Percentiles rank a stretch among this genome's conserved stretches.
These are phyloP conservation scores for Nectriaceae sp. DNA, from an alignment of 2,329 filamentous ascomycete genomes.

Conservation along the genomic window DNA sequence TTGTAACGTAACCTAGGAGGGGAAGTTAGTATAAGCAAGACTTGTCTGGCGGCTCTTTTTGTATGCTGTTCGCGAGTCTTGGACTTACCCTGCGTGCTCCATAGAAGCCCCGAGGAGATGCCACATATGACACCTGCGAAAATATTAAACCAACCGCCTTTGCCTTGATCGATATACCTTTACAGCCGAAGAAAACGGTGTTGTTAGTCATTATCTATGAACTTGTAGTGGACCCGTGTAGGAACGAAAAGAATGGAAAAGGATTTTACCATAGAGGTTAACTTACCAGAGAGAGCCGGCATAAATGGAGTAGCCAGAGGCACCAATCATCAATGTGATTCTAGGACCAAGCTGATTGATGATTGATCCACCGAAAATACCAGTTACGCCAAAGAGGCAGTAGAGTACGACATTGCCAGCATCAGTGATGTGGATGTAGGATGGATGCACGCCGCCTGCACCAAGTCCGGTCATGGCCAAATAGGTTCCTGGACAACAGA, in stretches of 20 bases:
- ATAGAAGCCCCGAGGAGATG: slow-evolving; percentile 3
- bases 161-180: slow-evolving; percentile 12
- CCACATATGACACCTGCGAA: slow-evolving; percentile 3
- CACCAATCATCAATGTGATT: slow-evolving; percentile 9
- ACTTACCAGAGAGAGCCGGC: slow-evolving; percentile 9
- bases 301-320: slow-evolving; percentile 11
- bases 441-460: slow-evolving; percentile 19
- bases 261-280: neutral
- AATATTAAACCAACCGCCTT: slow-evolving; percentile 5
- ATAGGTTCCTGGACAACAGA: slow-evolving; percentile 25
- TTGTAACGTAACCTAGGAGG: neutral
- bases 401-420: slow-evolving; percentile 18
- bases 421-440: slow-evolving; percentile 15
- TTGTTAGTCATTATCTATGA: too few species aligned
- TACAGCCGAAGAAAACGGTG: too few species aligned
- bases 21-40: too few species aligned
- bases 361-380: slow-evolving; percentile 16
- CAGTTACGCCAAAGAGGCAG: slow-evolving; percentile 13
- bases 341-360: slow-evolving; percentile 16
- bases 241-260: too few species aligned
- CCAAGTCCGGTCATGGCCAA: slow-evolving; percentile 25
- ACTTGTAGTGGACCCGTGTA: too few species aligned
- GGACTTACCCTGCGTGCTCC: neutral
- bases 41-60: too few species aligned
- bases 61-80: neutral